A percentile compares a stretch with the other conserved stretches of the same genome.
phyloP scores from a whole-genome alignment of 148 eudicot species.

The Polygonum maritimum region DNA sequence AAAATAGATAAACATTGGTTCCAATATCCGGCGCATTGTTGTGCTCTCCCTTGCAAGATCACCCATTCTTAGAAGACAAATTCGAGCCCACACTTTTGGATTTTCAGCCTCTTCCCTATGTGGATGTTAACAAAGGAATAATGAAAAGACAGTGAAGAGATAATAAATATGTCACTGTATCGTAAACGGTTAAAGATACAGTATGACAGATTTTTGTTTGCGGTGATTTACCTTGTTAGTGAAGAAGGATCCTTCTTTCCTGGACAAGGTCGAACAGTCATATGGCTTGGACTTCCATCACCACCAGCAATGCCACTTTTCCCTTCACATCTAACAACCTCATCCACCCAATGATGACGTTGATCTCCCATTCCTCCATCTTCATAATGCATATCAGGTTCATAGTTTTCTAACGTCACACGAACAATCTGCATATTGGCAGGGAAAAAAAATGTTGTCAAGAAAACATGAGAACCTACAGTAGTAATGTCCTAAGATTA shows the following conservation, averaged over 20 bases:
- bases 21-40: slow-evolving; percentile 71
- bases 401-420: slow-evolving; percentile 59
- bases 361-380: slow-evolving; percentile 45
- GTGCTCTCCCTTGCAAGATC: slow-evolving; percentile 87
- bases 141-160: background rate
- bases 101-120: slow-evolving; percentile 74
- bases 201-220: background rate
- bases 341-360: slow-evolving; percentile 89
- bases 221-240: slow-evolving; percentile 52
- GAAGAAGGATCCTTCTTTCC: slow-evolving; percentile 63
- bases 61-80: slow-evolving; percentile 82
- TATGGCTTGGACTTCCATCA: slow-evolving; percentile 34
- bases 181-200: background rate
- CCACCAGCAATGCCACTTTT: slow-evolving; percentile 36
- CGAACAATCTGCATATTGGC: slow-evolving; percentile 51
- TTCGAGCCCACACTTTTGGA: slow-evolving; percentile 89
- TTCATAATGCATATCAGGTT: slow-evolving; percentile 29
- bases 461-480: background rate
- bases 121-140: background rate
- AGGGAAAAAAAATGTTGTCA: background rate
- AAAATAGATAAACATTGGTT: slow-evolving; percentile 80
- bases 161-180: background rate
- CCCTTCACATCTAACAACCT: slow-evolving; percentile 81
- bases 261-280: slow-evolving; percentile 43
- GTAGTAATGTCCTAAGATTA: background rate